Base-by-base conservation (phyloP, 371 early-diverging fungal species). In the Mucor saturninus region DNA sequence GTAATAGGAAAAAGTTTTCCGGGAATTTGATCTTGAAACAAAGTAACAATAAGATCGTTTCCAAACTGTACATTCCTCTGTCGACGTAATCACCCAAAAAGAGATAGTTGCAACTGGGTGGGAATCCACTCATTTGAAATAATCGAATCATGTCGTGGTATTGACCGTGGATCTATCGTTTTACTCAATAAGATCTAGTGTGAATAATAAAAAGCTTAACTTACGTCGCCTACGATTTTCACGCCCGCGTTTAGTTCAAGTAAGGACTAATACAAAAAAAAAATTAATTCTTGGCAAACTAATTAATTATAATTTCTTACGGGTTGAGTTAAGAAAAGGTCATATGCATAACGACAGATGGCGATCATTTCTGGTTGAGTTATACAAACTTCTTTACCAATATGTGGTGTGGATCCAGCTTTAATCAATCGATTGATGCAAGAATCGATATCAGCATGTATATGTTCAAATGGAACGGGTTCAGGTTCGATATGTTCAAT, bases 51-150 rank as follows among this genome's bases (percentile, higher is more conserved):
- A 92, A 80, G 59, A 99, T 98, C 4, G 98, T 97, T 75, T 99
- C 99, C 29, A 98, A 75, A 65, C 90, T 89, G 74, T 95, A 93
- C 75, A 94, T 95, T 14, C 99, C 99, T 54, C 99, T 86, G 75
- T 98, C 97, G 1, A 98, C 99, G 77, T 99, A 99, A 72, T 99
- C 99, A 9, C 98, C 97, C 42, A 98, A 72, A 70, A 98, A 97
- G 56, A 98, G 75, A 72, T 93, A 97, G 83, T 92, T 96, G 71
- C 88, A 83, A 48, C 71, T 77, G 4, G 90, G 98, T 58, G 90
- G 98, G 80, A 86, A 94, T 46, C 91, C 98, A 77, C 89, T 62
- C 86, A 83, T 85, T 69, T 91, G 92, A 75, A 95, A 99, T 45
- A 97, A 71, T 54, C 93, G 83, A 64, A 95, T 76, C 53, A 98